Percentiles rank a stretch among this genome's conserved stretches.
Evolutionary conservation across 1,139 yeast genomes (phyloP).

Genomic region (Saccharomyces pastorianus): DNA sequence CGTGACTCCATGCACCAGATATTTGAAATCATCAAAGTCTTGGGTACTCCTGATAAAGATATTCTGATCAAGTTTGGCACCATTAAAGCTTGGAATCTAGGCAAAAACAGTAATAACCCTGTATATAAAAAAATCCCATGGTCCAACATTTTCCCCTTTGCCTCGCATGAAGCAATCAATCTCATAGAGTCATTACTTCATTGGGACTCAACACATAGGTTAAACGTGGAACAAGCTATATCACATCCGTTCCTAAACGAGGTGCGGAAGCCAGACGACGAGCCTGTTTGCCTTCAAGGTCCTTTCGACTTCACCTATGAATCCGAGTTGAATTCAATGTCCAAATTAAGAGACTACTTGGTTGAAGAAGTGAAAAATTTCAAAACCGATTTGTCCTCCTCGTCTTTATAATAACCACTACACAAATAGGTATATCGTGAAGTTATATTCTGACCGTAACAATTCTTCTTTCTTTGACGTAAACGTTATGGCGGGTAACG

Average conservation of each 20-base stretch:
- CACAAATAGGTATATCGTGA: not conserved
- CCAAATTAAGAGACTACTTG: constrained; percentile 22
- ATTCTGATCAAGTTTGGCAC: constrained; percentile 33
- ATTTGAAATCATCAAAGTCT: constrained; percentile 49
- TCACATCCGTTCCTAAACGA: constrained; percentile 42
- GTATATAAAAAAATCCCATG: constrained; percentile 39
- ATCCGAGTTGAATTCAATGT: constrained; percentile 27
- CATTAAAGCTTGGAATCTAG: constrained; percentile 35
- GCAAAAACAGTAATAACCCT: constrained; percentile 31
- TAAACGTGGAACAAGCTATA: constrained; percentile 44
- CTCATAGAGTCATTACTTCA: constrained; percentile 45
- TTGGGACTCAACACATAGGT: constrained; percentile 51
- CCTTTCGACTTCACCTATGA: constrained; percentile 61
- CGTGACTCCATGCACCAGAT: constrained; percentile 58
- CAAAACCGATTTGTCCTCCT: constrained; percentile 11
- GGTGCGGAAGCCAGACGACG: constrained; percentile 45
- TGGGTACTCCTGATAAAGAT: constrained; percentile 52
- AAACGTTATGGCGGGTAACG: not conserved
- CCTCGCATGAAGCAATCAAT: constrained; percentile 41
- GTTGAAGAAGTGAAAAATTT: constrained; percentile 25
- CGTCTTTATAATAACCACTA: not conserved
- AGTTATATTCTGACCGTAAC: not conserved
- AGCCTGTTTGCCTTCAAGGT: constrained; percentile 37
- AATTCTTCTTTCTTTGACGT: not conserved
- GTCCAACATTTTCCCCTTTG: constrained; percentile 51